Conservation (phyloP, 495 filamentous ascomycete genomes). For the Emericellopsis terricola region DNA sequence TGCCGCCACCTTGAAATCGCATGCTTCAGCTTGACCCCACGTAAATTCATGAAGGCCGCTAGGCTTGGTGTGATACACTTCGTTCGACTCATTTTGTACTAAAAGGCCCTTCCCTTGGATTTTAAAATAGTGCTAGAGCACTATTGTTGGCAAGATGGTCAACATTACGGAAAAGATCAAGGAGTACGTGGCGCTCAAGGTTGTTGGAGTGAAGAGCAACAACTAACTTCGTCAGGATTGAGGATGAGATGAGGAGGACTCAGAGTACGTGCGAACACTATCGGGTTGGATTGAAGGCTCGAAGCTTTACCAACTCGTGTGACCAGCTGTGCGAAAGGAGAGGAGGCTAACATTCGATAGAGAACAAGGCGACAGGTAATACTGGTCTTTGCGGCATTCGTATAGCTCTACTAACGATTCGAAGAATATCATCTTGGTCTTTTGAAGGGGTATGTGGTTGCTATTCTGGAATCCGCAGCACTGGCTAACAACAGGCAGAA, state of each 20-base stretch:
- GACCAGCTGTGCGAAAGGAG: neutral
- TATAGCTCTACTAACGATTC: neutral
- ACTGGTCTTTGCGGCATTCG: too few relatives aligned
- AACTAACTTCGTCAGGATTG: slow-evolving; percentile 50
- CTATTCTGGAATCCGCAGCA: neutral
- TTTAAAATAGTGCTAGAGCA: too few relatives aligned
- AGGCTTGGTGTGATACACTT: neutral
- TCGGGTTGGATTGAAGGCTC: neutral
- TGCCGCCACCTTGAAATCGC: slow-evolving; percentile 2
- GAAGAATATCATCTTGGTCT: slow-evolving; percentile 96
- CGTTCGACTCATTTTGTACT: neutral
- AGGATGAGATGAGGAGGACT: slow-evolving; percentile 98
- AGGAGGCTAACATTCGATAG: too few relatives aligned
- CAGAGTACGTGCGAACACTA: slow-evolving; percentile 47
- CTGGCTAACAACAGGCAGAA: slow-evolving; percentile 38
- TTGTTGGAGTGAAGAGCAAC: neutral
- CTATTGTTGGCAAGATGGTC: slow-evolving; percentile 78
- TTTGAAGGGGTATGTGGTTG: slow-evolving; percentile 70
- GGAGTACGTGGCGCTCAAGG: slow-evolving; percentile 40
- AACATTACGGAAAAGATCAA: slow-evolving; percentile 99
- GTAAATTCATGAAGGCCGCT: neutral
- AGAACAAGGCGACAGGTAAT: slow-evolving; percentile 95
- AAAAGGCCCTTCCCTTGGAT: too few relatives aligned
- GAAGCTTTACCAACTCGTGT: neutral
- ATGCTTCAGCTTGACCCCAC: neutral